Evolutionary conservation across 768 basidiomycete genomes (phyloP).

Genomic region (Leucocoprinus birnbaumii): DNA sequence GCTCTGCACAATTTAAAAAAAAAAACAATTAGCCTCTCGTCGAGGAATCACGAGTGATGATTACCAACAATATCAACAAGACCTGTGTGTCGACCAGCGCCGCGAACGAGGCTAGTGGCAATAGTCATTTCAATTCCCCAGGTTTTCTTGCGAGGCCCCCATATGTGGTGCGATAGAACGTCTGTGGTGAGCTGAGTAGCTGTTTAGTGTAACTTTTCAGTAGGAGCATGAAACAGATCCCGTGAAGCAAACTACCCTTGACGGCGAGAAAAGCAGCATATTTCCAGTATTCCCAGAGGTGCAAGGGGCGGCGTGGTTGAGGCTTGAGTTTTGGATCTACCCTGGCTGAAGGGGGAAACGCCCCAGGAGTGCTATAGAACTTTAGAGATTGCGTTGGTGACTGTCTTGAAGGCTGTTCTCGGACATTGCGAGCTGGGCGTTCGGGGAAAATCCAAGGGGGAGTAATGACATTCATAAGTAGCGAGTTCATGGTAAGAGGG

Average conservation of each 20-base stretch:
- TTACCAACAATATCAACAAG: slow-evolving; percentile 79
- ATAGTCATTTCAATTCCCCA: slow-evolving; percentile 98
- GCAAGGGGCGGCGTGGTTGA: slow-evolving; percentile 50
- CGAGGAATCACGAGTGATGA: slow-evolving; percentile 1
- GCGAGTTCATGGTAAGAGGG: slow-evolving; percentile 9
- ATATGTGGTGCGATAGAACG: slow-evolving; percentile 74
- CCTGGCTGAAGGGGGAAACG: slow-evolving; percentile 71
- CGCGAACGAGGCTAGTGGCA: slow-evolving; percentile 80
- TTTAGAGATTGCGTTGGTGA: slow-evolving; percentile 32
- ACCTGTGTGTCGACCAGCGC: slow-evolving; percentile 75
- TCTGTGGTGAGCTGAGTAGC: slow-evolving; percentile 57
- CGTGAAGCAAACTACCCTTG: slow-evolving; percentile 52
- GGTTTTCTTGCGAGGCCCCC: slow-evolving; percentile 83
- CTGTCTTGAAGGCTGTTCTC: slow-evolving; percentile 21
- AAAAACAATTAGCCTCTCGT: neutral
- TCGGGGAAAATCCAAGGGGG: slow-evolving; percentile 13
- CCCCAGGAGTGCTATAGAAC: slow-evolving; percentile 66
- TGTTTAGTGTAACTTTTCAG: slow-evolving; percentile 15
- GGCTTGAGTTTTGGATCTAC: slow-evolving; percentile 67
- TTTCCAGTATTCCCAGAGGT: slow-evolving; percentile 71
- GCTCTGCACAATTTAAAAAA: slow-evolving; percentile 25
- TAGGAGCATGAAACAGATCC: neutral
- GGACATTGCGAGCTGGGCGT: slow-evolving; percentile 8
- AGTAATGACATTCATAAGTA: slow-evolving; percentile 12
- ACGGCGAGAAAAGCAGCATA: slow-evolving; percentile 61